A percentile compares a stretch with the other conserved stretches of the same genome.
These are phyloP conservation scores for Cutaneotrichosporon mucoides DNA, from an alignment of 1,284 basidiomycete species.

Conservation along the genomic window DNA sequence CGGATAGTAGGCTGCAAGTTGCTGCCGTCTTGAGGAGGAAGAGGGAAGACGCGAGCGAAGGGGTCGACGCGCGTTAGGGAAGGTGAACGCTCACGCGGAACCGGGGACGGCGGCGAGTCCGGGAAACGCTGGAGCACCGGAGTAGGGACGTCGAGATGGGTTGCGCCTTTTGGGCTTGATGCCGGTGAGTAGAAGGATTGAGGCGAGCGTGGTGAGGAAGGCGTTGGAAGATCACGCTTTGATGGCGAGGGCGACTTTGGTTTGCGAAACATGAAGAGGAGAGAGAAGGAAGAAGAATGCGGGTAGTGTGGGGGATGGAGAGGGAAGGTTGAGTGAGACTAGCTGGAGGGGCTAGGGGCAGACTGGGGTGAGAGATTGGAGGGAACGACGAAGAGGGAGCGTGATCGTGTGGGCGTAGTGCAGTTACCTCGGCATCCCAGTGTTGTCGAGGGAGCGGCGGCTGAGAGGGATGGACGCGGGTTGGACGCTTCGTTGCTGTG, in stretches of 20 bases:
- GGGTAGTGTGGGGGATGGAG: too few relatives aligned
- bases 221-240: neutral
- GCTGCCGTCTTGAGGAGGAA: neutral
- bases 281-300: neutral
- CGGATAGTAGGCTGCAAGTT: constrained; percentile 8
- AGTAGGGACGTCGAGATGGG: constrained; percentile 6
- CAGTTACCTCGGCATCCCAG: too few relatives aligned
- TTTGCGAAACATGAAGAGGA: constrained; percentile 2
- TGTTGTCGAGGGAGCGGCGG: too few relatives aligned
- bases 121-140: neutral
- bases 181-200: neutral
- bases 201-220: neutral
- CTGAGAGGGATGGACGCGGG: too few relatives aligned
- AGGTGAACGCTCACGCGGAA: neutral
- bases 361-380: too few relatives aligned
- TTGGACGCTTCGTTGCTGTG: too few relatives aligned
- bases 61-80: constrained; percentile 3
- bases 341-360: too few relatives aligned
- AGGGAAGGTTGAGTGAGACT: too few relatives aligned
- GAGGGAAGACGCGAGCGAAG: constrained; percentile 8
- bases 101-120: neutral
- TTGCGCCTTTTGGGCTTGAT: neutral
- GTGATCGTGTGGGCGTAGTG: too few relatives aligned
- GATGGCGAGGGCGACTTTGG: neutral
- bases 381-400: too few relatives aligned